Conservation (phyloP, 441 rosid genomes). For the Jatropha podagrica region DNA sequence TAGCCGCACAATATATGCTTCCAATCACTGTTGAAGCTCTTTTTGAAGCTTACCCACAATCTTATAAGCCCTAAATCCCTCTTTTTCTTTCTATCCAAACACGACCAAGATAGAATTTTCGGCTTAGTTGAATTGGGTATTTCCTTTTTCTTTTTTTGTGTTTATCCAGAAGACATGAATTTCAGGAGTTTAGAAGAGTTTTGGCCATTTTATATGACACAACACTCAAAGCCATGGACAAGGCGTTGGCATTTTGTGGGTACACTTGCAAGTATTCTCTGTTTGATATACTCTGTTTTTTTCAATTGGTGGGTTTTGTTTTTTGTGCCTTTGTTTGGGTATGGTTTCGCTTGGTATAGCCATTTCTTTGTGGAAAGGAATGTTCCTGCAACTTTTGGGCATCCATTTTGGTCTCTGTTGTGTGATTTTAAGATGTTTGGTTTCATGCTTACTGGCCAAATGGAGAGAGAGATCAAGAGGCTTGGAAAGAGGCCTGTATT, state of each 20-base stretch:
- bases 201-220: constrained; percentile 86
- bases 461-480: constrained; percentile 96
- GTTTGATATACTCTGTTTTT: constrained; percentile 52
- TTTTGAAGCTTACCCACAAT: constrained; percentile 7
- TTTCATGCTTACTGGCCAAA: constrained; percentile 83
- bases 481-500: constrained; percentile 90
- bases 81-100: constrained; percentile 3
- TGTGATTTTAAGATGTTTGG: constrained; percentile 97
- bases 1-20: constrained; percentile 5
- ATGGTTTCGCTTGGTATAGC: constrained; percentile 92
- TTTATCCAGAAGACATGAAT: constrained; percentile 48
- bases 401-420: constrained; percentile 84
- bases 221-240: constrained; percentile 87
- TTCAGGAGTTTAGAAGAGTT: constrained; percentile 94
- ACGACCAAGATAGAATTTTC: constrained; percentile 21
- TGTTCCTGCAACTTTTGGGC: constrained; percentile 78
- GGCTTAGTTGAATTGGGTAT: constrained; percentile 10
- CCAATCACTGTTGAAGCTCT: background rate
- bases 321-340: constrained; percentile 72
- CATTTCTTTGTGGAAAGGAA: constrained; percentile 96
- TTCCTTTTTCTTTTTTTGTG: no score
- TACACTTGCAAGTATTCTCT: constrained; percentile 50
- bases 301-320: constrained; percentile 62
- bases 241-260: constrained; percentile 91
- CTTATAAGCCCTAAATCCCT: background rate